Evolutionary conservation across 2,329 filamentous ascomycete genomes (phyloP), one percentile per base, ranked within the genome.

Genomic region (Albifimbria verrucaria): DNA sequence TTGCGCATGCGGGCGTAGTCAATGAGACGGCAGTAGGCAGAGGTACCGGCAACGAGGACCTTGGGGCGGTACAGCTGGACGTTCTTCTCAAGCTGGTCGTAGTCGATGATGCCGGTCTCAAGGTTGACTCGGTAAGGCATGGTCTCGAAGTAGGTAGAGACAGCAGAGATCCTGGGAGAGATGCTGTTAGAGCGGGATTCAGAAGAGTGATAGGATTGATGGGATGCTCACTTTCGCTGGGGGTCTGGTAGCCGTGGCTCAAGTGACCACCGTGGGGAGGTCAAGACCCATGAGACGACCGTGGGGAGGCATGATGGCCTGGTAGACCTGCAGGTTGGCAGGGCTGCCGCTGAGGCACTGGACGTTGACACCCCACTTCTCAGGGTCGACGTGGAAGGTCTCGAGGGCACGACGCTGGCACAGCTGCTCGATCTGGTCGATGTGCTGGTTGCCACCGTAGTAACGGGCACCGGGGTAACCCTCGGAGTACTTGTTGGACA

Each of bases 401-500:
- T 90, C 83, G 59, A 99, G 88, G 61, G 94, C 94, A 77, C 94
- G 89, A 73, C 86, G 82, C 81, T 99, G 94, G 84, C 94, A 99
- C 56, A 94, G 88, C 62, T 89, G 83, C 83, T 99, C 94, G 67
- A 97, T 92, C 75, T 90, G 82, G 75, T 99, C 94, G 63, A 99
- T 99, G 83, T 94, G 91, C 82, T 99, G 89, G 81, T 99, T 99
- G 70, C 94, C 94, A 70, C 94, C 94, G 70, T 99, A 99, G 85
- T 99, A 99, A 76, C 94, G 88, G 66, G 94, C 94, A 72, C 94
- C 94, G 62, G 94, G 94, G 75, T 96, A 96, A 61, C 94, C 94
- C 82, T 99, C 94, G 18, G 92, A 97, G 85, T 99, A 99, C 81
- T 99, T 99, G 85, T 99, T 96, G 76, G 90, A 91, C 89, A 94